Percentiles rank a stretch among this genome's conserved stretches.
These are phyloP conservation scores for Lecanicillium sp. DNA, from an alignment of 2,329 filamentous ascomycete species.

Conservation along the genomic window DNA sequence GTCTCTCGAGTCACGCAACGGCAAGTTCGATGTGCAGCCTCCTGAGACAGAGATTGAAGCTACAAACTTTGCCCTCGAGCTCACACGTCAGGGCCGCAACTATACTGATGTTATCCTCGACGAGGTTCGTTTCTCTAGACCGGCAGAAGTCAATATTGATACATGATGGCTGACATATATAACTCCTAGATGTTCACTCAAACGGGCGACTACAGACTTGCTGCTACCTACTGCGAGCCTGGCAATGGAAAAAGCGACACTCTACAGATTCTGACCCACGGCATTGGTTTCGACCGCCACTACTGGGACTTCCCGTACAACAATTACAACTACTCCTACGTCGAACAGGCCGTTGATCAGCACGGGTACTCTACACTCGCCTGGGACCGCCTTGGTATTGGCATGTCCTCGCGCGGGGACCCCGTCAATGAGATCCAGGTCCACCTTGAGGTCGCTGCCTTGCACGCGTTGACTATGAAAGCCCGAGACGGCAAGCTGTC, in stretches of 20 bases:
- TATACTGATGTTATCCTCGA: no score
- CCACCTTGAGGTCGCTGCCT: conserved; percentile 40
- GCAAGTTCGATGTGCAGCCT: no score
- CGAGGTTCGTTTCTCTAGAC: no score
- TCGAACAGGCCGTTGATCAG: conserved; percentile 37
- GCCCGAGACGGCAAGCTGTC: conserved; percentile 37
- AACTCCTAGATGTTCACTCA: no score
- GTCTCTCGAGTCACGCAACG: no score
- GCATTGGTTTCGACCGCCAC: conserved; percentile 19
- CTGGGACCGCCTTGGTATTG: conserved; percentile 48
- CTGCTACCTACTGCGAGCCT: conserved; percentile 38
- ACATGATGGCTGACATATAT: no score
- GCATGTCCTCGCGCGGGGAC: conserved; percentile 37
- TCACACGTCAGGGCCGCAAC: no score
- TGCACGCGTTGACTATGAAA: conserved; percentile 41
- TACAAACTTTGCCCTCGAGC: no score
- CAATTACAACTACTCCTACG: conserved; percentile 47
- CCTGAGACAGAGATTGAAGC: no score
- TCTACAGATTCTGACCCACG: conserved; percentile 16
- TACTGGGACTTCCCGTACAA: conserved; percentile 48
- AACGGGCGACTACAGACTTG: no score
- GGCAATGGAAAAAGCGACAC: conserved; percentile 23
- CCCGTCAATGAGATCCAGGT: conserved; percentile 45
- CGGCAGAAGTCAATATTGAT: no score
- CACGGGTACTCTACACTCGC: conserved; percentile 41